Conservation (phyloP, 345 rosid species). For the Linum tenue region DNA sequence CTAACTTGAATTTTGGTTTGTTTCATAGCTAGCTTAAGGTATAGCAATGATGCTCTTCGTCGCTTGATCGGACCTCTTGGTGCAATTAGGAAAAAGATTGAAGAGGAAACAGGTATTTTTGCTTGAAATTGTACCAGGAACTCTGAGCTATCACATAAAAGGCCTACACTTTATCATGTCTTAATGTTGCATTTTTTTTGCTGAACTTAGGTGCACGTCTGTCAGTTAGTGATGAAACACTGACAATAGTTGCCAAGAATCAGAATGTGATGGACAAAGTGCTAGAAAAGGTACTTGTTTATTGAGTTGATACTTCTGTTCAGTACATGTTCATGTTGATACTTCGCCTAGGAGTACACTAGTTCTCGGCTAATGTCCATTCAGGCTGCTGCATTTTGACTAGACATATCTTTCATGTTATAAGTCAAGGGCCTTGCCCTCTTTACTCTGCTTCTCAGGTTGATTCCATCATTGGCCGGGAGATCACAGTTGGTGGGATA, state of each 20-base stretch:
- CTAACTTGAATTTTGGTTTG: conserved; percentile 14
- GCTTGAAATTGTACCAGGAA: neutral
- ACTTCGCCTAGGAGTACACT: neutral
- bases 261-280: conserved; percentile 66
- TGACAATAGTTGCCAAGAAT: conserved; percentile 77
- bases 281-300: conserved; percentile 56
- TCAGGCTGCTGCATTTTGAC: neutral
- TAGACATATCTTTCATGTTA: neutral
- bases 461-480: conserved; percentile 73
- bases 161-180: neutral
- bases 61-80: conserved; percentile 85
- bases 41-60: conserved; percentile 75
- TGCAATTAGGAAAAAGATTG: conserved; percentile 65
- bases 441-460: conserved; percentile 37
- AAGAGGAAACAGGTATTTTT: conserved; percentile 79
- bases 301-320: neutral
- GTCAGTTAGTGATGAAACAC: conserved; percentile 63
- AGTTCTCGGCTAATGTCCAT: no score
- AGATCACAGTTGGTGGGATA: conserved; percentile 74
- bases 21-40: conserved; percentile 62
- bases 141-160: neutral
- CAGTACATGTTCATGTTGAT: neutral
- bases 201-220: conserved; percentile 62
- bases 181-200: neutral
- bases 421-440: neutral